Percentiles rank a stretch among this genome's conserved stretches.
Conservation (phyloP, 768 basidiomycete genomes). For the Leccinum incarnatum region DNA sequence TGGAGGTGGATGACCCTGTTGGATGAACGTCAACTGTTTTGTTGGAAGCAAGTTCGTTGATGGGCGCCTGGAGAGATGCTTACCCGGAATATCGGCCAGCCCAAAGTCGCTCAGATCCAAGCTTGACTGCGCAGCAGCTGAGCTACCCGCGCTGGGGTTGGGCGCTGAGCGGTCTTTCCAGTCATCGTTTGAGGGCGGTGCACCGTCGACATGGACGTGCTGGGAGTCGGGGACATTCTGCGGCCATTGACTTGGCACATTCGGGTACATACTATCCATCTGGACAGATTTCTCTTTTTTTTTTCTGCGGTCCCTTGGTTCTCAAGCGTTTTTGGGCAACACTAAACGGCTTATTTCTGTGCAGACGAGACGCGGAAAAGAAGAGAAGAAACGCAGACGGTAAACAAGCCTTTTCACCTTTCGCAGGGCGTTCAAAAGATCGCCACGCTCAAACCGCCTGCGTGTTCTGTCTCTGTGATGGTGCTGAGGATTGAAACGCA, state of each 20-base stretch:
- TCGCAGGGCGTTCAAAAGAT: slow-evolving; percentile 34
- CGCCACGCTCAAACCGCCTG: slow-evolving; percentile 38
- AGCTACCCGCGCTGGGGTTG: slow-evolving; percentile 22
- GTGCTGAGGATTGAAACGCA: slow-evolving; percentile 37
- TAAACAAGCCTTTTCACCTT: slow-evolving; percentile 41
- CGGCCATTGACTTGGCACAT: slow-evolving; percentile 41
- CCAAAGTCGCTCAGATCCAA: slow-evolving; percentile 45
- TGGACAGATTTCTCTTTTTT: slow-evolving; percentile 39
- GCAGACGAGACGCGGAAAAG: slow-evolving; percentile 38
- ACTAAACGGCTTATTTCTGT: slow-evolving; percentile 47
- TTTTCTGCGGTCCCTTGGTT: slow-evolving; percentile 38
- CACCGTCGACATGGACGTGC: slow-evolving; percentile 32
- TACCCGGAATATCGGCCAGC: slow-evolving; percentile 42
- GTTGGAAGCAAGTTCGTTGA: slow-evolving; percentile 3
- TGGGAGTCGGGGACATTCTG: slow-evolving; percentile 37
- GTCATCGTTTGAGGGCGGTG: slow-evolving; percentile 32
- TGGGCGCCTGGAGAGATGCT: slow-evolving; percentile 35
- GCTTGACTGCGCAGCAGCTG: slow-evolving; percentile 32
- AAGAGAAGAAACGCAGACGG: slow-evolving; percentile 36
- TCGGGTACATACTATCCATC: slow-evolving; percentile 47
- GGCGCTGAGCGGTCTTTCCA: slow-evolving; percentile 39
- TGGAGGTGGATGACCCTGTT: slow-evolving; percentile 39
- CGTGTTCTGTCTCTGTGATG: slow-evolving; percentile 39
- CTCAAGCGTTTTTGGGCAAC: slow-evolving; percentile 44
- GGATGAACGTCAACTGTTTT: slow-evolving; percentile 10